Evolutionary conservation across 2,329 filamentous ascomycete genomes (phyloP).

Genomic region (Juglanconis sp.): DNA sequence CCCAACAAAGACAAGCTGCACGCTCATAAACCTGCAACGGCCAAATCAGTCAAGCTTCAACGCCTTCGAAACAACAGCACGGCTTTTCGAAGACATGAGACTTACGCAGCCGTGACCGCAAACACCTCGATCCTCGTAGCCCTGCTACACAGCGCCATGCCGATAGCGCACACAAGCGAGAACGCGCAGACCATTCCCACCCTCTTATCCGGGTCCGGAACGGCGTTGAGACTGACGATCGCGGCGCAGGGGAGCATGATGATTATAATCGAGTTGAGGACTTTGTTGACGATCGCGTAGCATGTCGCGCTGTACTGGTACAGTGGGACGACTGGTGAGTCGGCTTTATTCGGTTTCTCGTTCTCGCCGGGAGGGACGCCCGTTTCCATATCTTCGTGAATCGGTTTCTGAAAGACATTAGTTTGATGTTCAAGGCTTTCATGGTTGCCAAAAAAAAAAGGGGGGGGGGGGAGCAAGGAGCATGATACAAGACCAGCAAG

Average conservation of each 20-base stretch:
- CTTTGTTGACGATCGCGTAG: conserved; percentile 2
- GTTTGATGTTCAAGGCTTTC: not conserved
- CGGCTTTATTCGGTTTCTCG: not conserved
- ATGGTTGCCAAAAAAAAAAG: too few species aligned
- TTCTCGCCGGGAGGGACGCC: not conserved
- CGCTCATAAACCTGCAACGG: conserved; percentile 16
- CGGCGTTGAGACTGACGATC: conserved; percentile 22
- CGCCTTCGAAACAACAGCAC: too few species aligned
- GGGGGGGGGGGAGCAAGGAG: too few species aligned
- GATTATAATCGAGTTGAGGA: conserved; percentile 21
- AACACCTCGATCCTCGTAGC: conserved; percentile 28
- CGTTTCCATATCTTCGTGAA: not conserved
- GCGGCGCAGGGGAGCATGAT: conserved; percentile 21
- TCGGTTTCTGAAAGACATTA: not conserved
- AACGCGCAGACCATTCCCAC: conserved; percentile 26
- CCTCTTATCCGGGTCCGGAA: conserved; percentile 16
- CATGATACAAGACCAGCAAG: too few species aligned
- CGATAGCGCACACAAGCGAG: conserved; percentile 25
- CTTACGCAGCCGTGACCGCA: conserved; percentile 26
- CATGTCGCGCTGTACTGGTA: conserved; percentile 7
- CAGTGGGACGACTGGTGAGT: conserved; percentile 9
- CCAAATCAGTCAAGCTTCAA: not conserved
- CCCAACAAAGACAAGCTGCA: conserved; percentile 11
- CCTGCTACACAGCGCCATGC: conserved; percentile 25
- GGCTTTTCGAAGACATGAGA: not conserved